Base-by-base conservation (phyloP, 2,329 filamentous ascomycete species). In the Fusarium sp. region DNA sequence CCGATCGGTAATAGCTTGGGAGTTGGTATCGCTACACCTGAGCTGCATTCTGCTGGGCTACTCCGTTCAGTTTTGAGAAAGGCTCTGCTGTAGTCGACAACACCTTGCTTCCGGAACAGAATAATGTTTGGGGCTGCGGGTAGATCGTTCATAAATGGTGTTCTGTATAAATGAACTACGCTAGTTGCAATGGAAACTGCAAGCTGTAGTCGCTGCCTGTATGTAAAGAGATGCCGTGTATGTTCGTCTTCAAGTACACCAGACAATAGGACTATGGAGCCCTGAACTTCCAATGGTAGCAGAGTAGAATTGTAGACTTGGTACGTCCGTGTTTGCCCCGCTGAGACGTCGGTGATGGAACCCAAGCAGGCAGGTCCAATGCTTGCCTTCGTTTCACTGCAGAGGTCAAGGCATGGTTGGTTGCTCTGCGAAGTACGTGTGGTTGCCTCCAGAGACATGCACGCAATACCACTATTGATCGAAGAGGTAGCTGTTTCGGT, bases 11-110 rank as follows among this genome's bases (percentile, higher is more conserved):
- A 18, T 34, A 49, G 32, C 6, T 49, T 49, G 14, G 47, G 47
- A 2, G 29, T 49, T 24, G 29, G 29, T 1, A 49, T 14, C 47
- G 32, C 14, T 6, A 4, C 2, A 11, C 16, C 30, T 4, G 27
- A 6, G 10, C 14, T 11, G 3, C 2, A 2, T 1, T 32, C 14
- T 2, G 11, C 6, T 2, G 1, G 4, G 4, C 3, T 4, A 2
- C 4, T 18, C 10, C 2, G 14, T 4, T 24, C 29, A 12, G 10
- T 1, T 13, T 32, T 49, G 20, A 49, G 47, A 49, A 49, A 49
- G 1, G 29, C 47, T 9, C 14, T 34, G 7, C 7, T 34, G 14
- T 34, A 24, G 10, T 49, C 29, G 11, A 34, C 3, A 2, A 5
- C 29, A 24, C 32, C 47, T n/a, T 4, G 20, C 12, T n/a, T 49